Base-by-base conservation (phyloP, 805 yeast genomes). In the Scheffersomyces amazonensis region DNA sequence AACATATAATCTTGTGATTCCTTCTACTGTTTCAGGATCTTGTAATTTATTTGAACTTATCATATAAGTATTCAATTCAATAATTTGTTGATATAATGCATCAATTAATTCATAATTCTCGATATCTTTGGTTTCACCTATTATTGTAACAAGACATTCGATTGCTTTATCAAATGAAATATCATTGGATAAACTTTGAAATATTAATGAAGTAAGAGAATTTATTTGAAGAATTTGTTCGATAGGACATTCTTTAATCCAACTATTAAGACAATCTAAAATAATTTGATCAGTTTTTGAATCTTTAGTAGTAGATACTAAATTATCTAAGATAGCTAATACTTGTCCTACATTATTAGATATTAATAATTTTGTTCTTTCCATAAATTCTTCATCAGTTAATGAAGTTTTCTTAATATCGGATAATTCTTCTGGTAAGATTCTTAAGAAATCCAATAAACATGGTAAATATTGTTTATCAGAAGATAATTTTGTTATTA, bases 171-270 rank as follows among this genome's bases (percentile, higher is more conserved):
- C 96, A 52, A 90, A 88, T 1, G 87, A 75, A 12, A 78, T 81
- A 21, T 80, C 84, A 27, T 83, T 60, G 1, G 87, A 78, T 32
- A 69, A 51, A 7, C 70, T 58, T 35, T 72, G 73, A 58, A 90
- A 86, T 20, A 90, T 76, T 42, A 89, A 64, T 6, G 75, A 67
- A 17, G 89, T 78, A 30, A 93, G 64, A 1, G 93, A 76, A 15
- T 79, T 69, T 34, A 79, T 71, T 8, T 76, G 62, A 31, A 91
- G 62, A n/a, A 93, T 66, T 34, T 78, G 73, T 36, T 78, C 81
- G 19, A 91, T 72, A 3, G 91, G 86, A 34, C 88, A 78, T 58
- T 95, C 99, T 44, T 74, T 75, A 42, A 93, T 81, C 99, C 99
- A 93, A 16, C 95, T 84, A 49, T 83, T 81, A 40, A 95, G 66